A percentile compares a stretch with the other conserved stretches of the same genome.
Conservation (phyloP, 768 basidiomycete genomes). For the Lactarius sp. region DNA sequence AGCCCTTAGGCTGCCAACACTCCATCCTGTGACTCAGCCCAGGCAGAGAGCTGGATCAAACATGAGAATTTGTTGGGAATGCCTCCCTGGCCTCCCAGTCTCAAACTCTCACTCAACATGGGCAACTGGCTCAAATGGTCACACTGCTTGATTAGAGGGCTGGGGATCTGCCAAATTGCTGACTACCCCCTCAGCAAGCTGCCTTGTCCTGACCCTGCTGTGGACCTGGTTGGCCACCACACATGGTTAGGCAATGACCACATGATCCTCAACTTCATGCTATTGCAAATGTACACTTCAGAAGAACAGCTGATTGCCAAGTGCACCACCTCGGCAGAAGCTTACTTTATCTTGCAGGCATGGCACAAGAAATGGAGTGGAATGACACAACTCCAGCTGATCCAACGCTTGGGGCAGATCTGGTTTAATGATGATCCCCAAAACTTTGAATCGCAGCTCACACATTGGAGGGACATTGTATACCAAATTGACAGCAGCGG, state of each 20-base stretch:
- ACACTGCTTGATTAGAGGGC: rapidly evolving
- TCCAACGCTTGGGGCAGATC: constrained; percentile 25
- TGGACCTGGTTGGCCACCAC: background rate
- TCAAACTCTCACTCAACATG: background rate
- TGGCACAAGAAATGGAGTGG: constrained; percentile 26
- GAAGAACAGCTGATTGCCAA: constrained; percentile 1
- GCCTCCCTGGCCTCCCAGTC: background rate
- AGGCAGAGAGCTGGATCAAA: too few species aligned
- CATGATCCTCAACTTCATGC: constrained; percentile 7
- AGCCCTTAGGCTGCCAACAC: too few species aligned
- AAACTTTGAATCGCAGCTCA: too few species aligned
- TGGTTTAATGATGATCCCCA: background rate
- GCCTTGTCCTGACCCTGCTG: background rate
- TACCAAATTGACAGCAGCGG: too few species aligned
- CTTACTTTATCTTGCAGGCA: constrained; percentile 18
- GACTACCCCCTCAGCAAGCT: background rate
- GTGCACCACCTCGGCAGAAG: background rate
- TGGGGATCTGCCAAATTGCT: background rate
- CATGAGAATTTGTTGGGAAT: too few species aligned
- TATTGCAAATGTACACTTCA: background rate
- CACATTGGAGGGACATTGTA: too few species aligned
- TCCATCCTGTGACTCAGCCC: too few species aligned
- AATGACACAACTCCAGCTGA: constrained; percentile 24
- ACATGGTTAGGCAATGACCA: background rate
- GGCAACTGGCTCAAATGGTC: background rate